Evolutionary conservation across 768 basidiomycete genomes (phyloP).

Genomic region (Cyclocybe aegerita): DNA sequence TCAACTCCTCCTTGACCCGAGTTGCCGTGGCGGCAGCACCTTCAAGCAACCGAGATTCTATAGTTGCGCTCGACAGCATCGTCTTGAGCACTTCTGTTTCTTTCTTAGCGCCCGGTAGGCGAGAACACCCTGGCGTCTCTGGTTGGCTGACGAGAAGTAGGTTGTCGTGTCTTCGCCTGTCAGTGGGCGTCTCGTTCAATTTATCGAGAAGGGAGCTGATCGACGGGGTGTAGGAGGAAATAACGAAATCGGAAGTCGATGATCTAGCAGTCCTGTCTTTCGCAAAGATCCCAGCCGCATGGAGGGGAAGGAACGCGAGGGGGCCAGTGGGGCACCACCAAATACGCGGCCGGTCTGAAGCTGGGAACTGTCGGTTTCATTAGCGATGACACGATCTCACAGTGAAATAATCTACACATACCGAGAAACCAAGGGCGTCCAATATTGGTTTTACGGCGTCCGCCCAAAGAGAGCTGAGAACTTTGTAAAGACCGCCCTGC

Average conservation of each 20-base stretch:
- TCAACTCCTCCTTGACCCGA: slow-evolving; percentile 11
- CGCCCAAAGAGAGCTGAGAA: slow-evolving; percentile 5
- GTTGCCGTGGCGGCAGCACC: neutral
- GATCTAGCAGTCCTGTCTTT: slow-evolving; percentile 1
- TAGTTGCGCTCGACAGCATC: too few species aligned
- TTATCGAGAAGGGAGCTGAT: slow-evolving; percentile 4
- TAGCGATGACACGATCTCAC: neutral
- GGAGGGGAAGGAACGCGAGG: slow-evolving; percentile 34
- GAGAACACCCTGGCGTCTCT: neutral
- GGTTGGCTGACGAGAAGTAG: neutral
- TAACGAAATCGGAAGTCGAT: slow-evolving; percentile 11
- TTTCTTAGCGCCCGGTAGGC: too few species aligned
- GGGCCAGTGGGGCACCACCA: slow-evolving; percentile 7
- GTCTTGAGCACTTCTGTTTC: too few species aligned
- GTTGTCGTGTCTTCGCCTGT: neutral
- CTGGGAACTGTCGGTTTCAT: neutral
- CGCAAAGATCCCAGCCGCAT: slow-evolving; percentile 32
- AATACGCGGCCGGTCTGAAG: slow-evolving; percentile 4
- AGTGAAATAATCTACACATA: neutral
- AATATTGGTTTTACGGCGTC: neutral
- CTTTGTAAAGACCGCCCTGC: neutral
- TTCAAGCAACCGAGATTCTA: too few species aligned
- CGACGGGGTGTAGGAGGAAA: slow-evolving; percentile 18
- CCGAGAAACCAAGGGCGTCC: neutral
- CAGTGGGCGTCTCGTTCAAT: neutral